Base-by-base conservation (phyloP, 257 asterid genomes). In the Scutellaria minor region DNA sequence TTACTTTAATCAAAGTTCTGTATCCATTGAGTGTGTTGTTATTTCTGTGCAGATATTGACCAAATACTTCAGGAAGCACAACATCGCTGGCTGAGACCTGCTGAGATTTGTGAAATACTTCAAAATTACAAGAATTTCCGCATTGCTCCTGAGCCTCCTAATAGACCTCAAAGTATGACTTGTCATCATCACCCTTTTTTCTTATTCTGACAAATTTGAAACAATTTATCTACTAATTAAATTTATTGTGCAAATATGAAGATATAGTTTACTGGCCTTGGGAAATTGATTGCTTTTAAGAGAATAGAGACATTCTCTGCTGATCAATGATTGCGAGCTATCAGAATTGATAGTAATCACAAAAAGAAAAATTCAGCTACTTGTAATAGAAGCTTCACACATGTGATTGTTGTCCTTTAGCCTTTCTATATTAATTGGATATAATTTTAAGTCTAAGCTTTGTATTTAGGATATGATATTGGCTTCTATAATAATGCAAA, bases 1-100 rank as follows among this genome's bases (percentile, higher is more conserved):
- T 68, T 9, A 10, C 27, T 56, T 54, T 37, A 40, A 41, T 64
- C 45, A 62, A 52, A 18, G 46, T 27, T 64, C 20, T 51, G 45
- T 15, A 45, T 20, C 22, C 73, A 66, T 71, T 35, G 66, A 56
- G 65, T 68, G 64, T 47, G 61, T 75, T 65, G 56, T 14, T 72
- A 66, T 75, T 67, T 73, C 67, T 68, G 37, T 81, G 93, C 95
- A 91, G 97, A 91, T 87, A 89, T 91, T 78, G 85, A 87, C 71
- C 95, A 86, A 83, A 91, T 91, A 83, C 91, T 87, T 24, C 64
- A 66, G 78, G 96, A 91, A 85, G 96, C 97, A 53, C 93, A 87
- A 55, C 88, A 87, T 77, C 86, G 97, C 18, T 91, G 97, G 97
- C 83, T 91, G 56, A 89, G 96, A n/a, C 97, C 97, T 66, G 96